phyloP scores from a whole-genome alignment of 2,329 filamentous ascomycete species.

The Aspergillus persii region DNA sequence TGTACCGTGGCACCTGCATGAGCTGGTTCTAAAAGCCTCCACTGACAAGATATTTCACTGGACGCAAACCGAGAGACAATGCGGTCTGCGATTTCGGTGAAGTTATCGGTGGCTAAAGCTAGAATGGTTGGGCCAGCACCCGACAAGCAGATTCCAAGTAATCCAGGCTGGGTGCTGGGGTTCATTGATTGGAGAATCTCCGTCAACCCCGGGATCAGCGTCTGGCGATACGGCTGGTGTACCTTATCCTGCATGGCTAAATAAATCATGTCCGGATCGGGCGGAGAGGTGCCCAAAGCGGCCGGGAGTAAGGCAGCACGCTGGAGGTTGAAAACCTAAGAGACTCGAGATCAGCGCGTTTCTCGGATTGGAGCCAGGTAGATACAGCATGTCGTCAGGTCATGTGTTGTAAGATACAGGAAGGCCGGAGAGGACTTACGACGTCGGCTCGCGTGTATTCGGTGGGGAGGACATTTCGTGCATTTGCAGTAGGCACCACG shows the following conservation, averaged over 20 bases:
- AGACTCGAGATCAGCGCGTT: not conserved
- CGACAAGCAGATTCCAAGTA: constrained; percentile 91
- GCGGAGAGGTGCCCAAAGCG: constrained; percentile 83
- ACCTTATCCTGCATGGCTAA: constrained; percentile 98
- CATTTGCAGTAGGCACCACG: constrained; percentile 90
- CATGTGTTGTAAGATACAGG: too few relatives aligned
- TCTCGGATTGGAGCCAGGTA: not conserved
- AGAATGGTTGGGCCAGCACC: constrained; percentile 94
- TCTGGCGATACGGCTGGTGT: constrained; percentile 93
- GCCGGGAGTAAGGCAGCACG: constrained; percentile 87
- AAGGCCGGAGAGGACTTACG: constrained; percentile 51
- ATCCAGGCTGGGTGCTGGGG: constrained; percentile 77
- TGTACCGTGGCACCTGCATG: constrained; percentile 55
- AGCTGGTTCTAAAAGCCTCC: constrained; percentile 85
- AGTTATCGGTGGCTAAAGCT: constrained; percentile 85
- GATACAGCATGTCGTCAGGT: too few relatives aligned
- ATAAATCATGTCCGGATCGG: constrained; percentile 90
- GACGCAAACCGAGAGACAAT: constrained; percentile 73
- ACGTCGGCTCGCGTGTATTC: constrained; percentile 79
- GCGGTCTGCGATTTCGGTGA: constrained; percentile 77
- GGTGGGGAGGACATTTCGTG: constrained; percentile 78
- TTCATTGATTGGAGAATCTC: constrained; percentile 91
- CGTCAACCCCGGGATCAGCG: constrained; percentile 83
- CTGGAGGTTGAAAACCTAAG: constrained; percentile 79
- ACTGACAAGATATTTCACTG: constrained; percentile 68